These are phyloP conservation scores for Deuterostichococcus epilithicus DNA, from an alignment of 139 green algal genomes.

Conservation along the genomic window DNA sequence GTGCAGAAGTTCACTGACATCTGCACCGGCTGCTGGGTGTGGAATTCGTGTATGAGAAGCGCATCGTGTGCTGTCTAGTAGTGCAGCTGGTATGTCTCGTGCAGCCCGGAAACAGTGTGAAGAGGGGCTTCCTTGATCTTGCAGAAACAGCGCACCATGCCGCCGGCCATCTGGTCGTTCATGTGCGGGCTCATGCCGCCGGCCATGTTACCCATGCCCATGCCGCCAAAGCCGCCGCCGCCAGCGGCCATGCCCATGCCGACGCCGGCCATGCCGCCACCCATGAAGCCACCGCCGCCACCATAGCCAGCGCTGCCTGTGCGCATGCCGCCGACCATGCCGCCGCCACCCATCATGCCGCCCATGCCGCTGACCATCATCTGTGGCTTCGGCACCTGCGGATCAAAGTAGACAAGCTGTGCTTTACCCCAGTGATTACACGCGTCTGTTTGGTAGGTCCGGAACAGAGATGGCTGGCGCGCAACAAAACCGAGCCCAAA, in stretches of 20 bases:
- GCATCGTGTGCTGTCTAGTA: too few species aligned
- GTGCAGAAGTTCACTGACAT: neutral
- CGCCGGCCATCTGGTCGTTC: slow-evolving; percentile 1
- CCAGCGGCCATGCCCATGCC: slow-evolving; percentile 33
- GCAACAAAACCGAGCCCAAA: neutral
- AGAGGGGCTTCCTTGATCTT: neutral
- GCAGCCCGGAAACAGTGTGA: too few species aligned
- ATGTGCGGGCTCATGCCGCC: slow-evolving; percentile 21
- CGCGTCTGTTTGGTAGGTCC: neutral
- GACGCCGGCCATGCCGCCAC: slow-evolving; percentile 26
- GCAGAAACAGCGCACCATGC: slow-evolving; percentile 15
- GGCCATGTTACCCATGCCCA: slow-evolving; percentile 35
- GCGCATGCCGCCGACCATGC: slow-evolving; percentile 16
- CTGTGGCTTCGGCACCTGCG: neutral
- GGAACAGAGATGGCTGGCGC: neutral
- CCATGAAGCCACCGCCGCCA: slow-evolving; percentile 1
- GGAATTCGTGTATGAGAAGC: too few species aligned
- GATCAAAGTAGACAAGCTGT: neutral
- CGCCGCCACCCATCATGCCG: slow-evolving; percentile 20
- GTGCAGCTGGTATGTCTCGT: too few species aligned
- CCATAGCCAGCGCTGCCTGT: slow-evolving; percentile 3
- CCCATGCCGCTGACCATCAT: neutral
- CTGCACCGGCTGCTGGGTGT: neutral
- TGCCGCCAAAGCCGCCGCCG: slow-evolving; percentile 29
- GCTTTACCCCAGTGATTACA: neutral